Conservation (phyloP, 768 basidiomycete species). For the Trametes meyenii region DNA sequence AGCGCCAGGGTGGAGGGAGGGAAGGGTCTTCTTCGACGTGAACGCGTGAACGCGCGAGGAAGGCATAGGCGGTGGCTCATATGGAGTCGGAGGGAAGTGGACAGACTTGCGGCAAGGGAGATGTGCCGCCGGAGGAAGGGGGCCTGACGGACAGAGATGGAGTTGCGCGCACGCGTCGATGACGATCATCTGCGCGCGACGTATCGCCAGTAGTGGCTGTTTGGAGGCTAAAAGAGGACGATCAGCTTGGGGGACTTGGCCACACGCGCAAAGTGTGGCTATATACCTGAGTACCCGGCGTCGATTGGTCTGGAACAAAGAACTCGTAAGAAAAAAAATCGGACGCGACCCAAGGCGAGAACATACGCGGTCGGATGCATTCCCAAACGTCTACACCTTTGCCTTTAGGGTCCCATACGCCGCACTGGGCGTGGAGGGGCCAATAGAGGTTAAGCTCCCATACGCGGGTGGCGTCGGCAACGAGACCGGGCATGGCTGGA, state of each 20-base stretch:
- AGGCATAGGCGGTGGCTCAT: slow-evolving; percentile 16
- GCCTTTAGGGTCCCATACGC: slow-evolving; percentile 67
- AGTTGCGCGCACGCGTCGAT: slow-evolving; percentile 25
- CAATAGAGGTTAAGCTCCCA: slow-evolving; percentile 74
- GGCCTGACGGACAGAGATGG: background rate
- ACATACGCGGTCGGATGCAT: slow-evolving; percentile 69
- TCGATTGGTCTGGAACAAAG: slow-evolving; percentile 56
- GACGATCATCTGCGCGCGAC: slow-evolving; percentile 45
- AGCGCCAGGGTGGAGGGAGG: background rate
- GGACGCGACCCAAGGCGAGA: slow-evolving; percentile 10
- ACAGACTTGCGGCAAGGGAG: background rate
- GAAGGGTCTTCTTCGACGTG: slow-evolving; percentile 10
- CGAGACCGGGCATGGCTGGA: slow-evolving; percentile 46
- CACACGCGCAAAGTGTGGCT: background rate
- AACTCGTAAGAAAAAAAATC: slow-evolving; percentile 5
- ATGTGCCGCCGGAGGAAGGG: slow-evolving; percentile 2
- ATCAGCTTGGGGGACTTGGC: background rate
- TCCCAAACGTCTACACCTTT: slow-evolving; percentile 78
- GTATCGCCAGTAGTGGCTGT: slow-evolving; percentile 48
- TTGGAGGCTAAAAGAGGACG: slow-evolving; percentile 42
- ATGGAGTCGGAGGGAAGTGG: background rate
- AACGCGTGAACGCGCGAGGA: slow-evolving; percentile 5
- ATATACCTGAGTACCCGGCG: slow-evolving; percentile 48
- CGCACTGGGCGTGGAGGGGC: slow-evolving; percentile 67
- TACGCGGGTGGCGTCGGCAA: slow-evolving; percentile 67